Percentiles rank a stretch among this genome's conserved stretches.
Evolutionary conservation across 2,329 filamentous ascomycete genomes (phyloP).

Genomic region (Capronia americana): DNA sequence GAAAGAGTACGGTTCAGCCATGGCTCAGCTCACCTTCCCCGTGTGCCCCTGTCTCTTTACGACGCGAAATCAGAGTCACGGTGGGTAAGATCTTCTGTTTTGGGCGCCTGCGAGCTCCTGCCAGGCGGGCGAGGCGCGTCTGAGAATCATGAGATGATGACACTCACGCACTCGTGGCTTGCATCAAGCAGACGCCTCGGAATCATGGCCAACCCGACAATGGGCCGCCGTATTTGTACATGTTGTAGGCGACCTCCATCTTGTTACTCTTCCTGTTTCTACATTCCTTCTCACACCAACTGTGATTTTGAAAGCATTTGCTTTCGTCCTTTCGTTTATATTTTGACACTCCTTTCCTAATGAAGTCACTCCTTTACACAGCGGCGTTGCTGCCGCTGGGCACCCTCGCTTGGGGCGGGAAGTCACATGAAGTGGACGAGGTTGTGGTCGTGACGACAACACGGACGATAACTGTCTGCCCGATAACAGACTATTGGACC

Average conservation of each 20-base stretch:
- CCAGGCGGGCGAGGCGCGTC: conserved; percentile 3
- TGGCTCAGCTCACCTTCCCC: neutral
- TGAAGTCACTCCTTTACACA: conserved; percentile 37
- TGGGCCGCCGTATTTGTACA: conserved; percentile 14
- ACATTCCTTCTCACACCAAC: conserved; percentile 15
- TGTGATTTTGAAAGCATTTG: conserved; percentile 37
- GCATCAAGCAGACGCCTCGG: conserved; percentile 10
- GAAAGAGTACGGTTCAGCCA: conserved; percentile 5
- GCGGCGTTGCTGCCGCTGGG: conserved; percentile 34
- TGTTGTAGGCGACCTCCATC: conserved; percentile 14
- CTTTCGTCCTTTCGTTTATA: conserved; percentile 39
- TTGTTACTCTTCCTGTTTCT: conserved; percentile 11
- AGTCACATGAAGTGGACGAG: conserved; percentile 25
- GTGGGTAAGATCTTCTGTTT: conserved; percentile 12
- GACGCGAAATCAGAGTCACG: neutral
- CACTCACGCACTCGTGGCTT: conserved; percentile 7
- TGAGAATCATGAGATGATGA: conserved; percentile 3
- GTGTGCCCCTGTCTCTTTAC: conserved; percentile 14
- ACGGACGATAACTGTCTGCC: conserved; percentile 36
- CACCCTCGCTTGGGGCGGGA: conserved; percentile 18
- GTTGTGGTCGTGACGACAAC: conserved; percentile 33
- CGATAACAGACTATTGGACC: conserved; percentile 33
- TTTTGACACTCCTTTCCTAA: conserved; percentile 35
- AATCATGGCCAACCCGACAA: conserved; percentile 10
- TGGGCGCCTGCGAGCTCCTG: neutral